Conservation (phyloP, 2,329 filamentous ascomycete species). For the Epichloe gansuensis region DNA sequence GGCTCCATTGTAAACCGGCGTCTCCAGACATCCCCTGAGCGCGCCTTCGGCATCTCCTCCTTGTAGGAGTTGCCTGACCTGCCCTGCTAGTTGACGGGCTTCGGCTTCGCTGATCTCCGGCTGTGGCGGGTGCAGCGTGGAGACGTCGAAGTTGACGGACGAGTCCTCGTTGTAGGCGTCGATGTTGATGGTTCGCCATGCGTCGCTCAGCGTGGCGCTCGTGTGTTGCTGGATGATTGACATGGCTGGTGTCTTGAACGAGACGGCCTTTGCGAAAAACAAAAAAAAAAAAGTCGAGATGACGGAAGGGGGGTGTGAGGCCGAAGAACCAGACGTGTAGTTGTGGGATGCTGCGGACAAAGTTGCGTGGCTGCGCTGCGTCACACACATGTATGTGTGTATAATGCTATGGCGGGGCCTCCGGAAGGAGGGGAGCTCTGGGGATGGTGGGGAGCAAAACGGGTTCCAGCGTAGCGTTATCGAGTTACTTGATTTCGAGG, state of each 20-base stretch:
- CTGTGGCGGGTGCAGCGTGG: conserved; percentile 66
- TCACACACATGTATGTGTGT: too few species aligned
- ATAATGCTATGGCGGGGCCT: too few species aligned
- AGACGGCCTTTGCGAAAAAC: not conserved
- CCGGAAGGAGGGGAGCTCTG: not conserved
- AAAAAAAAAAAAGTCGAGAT: not conserved
- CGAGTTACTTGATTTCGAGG: too few species aligned
- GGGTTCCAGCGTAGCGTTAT: too few species aligned
- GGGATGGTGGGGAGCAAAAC: not conserved
- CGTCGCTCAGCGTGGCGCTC: conserved; percentile 46
- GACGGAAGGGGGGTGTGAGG: not conserved
- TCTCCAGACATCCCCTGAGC: conserved; percentile 71
- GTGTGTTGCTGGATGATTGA: conserved; percentile 58
- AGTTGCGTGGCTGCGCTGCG: too few species aligned
- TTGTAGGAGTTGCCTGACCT: conserved; percentile 78
- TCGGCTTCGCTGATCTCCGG: conserved; percentile 65
- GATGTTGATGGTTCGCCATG: conserved; percentile 86
- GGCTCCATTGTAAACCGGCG: conserved; percentile 59
- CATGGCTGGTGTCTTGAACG: conserved; percentile 26
- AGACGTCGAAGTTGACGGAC: conserved; percentile 79
- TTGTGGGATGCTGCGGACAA: too few species aligned
- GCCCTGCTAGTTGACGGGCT: conserved; percentile 63
- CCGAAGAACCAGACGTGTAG: too few species aligned
- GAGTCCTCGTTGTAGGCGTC: conserved; percentile 86
- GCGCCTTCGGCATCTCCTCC: conserved; percentile 83